These are phyloP conservation scores for Epichloe amarillans DNA, from an alignment of 2,329 filamentous ascomycete genomes.

Conservation along the genomic window DNA sequence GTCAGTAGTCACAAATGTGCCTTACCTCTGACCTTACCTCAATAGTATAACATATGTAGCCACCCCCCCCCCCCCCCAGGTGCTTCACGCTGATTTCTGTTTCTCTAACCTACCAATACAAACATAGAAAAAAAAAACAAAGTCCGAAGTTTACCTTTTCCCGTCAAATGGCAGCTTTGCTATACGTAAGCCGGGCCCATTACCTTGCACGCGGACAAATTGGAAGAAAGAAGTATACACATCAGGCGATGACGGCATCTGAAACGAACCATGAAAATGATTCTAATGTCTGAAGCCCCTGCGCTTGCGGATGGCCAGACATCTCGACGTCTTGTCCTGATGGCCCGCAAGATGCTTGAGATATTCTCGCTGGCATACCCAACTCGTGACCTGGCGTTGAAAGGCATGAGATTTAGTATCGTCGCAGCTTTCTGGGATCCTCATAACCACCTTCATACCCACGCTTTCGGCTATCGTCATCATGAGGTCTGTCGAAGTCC, in stretches of 20 bases:
- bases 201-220: neutral
- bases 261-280: neutral
- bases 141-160: constrained; percentile 2
- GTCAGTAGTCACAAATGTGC: constrained; percentile 25
- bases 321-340: neutral
- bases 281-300: neutral
- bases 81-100: constrained; percentile 3
- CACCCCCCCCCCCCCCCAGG: neutral
- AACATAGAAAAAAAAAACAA: neutral
- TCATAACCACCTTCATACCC: constrained; percentile 71
- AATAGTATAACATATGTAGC: constrained; percentile 6
- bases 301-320: neutral
- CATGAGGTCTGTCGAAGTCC: constrained; percentile 40
- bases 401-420: constrained; percentile 33
- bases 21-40: constrained; percentile 47
- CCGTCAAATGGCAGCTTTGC: constrained; percentile 11
- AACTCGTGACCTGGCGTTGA: neutral
- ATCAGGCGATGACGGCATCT: neutral
- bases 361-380: neutral
- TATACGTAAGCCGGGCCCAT: neutral
- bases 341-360: neutral
- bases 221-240: neutral
- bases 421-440: constrained; percentile 55
- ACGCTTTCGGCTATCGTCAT: constrained; percentile 50
- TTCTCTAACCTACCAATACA: constrained; percentile 7